Evolutionary conservation across 2,329 filamentous ascomycete species (phyloP).

Genomic region (Aaosphaeria pasadenensis): DNA sequence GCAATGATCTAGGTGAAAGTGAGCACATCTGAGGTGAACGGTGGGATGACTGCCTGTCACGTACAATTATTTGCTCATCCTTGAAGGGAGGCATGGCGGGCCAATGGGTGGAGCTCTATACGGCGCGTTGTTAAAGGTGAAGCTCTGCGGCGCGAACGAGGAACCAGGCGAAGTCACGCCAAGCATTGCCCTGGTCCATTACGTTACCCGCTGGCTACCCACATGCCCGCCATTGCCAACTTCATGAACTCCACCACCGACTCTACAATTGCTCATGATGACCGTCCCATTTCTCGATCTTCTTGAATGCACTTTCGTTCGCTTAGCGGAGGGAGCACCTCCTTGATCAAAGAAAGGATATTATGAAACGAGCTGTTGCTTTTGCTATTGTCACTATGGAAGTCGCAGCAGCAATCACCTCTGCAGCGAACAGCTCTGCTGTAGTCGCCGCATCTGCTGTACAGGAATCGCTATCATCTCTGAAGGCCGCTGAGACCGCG

Average conservation of each 20-base stretch:
- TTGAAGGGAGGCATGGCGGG: slow-evolving; percentile 44
- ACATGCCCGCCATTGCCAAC: no score
- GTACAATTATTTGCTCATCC: slow-evolving; percentile 45
- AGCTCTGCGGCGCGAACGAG: slow-evolving; percentile 2
- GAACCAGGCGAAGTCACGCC: neutral
- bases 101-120: slow-evolving; percentile 18
- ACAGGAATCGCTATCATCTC: slow-evolving; percentile 15
- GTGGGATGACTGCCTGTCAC: slow-evolving; percentile 4
- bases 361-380: neutral
- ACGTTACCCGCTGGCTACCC: no score
- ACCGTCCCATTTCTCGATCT: neutral
- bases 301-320: neutral
- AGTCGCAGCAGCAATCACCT: slow-evolving; percentile 14
- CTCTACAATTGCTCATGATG: neutral
- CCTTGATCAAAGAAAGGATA: slow-evolving; percentile 4
- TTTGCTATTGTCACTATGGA: slow-evolving; percentile 19
- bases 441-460: slow-evolving; percentile 15
- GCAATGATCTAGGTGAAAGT: slow-evolving; percentile 58
- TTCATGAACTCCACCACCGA: no score
- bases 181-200: neutral
- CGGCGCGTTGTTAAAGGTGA: slow-evolving; percentile 8
- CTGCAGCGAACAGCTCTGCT: slow-evolving; percentile 12
- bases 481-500: slow-evolving; percentile 17
- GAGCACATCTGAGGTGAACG: slow-evolving; percentile 5
- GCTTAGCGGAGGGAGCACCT: slow-evolving; percentile 4